A percentile compares a stretch with the other conserved stretches of the same genome.
These are phyloP conservation scores for Sapria himalayana DNA, from an alignment of 345 rosid species.

Conservation along the genomic window DNA sequence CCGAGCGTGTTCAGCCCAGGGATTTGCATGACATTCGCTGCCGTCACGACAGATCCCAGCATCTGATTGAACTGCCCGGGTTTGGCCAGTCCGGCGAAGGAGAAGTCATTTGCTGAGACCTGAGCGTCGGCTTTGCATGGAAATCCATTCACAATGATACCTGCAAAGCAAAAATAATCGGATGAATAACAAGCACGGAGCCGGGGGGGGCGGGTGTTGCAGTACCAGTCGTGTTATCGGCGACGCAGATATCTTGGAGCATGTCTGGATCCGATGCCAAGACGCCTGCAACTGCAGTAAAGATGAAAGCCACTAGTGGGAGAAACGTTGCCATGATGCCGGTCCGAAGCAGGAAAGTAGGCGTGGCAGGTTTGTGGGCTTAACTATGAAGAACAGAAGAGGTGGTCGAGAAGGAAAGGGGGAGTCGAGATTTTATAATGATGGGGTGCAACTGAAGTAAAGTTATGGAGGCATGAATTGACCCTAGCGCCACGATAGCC, in stretches of 20 bases:
- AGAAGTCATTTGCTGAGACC: slow-evolving; percentile 32
- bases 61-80: slow-evolving; percentile 26
- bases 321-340: too few species aligned
- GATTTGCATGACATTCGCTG: slow-evolving; percentile 34
- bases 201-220: neutral
- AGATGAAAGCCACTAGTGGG: too few species aligned
- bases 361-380: too few species aligned
- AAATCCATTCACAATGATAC: slow-evolving; percentile 36
- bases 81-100: slow-evolving; percentile 31
- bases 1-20: slow-evolving; percentile 54
- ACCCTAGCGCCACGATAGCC: too few species aligned
- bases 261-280: slow-evolving; percentile 35
- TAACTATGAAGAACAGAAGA: too few species aligned
- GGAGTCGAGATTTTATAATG: too few species aligned
- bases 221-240: slow-evolving; percentile 18
- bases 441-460: too few species aligned
- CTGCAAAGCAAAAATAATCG: slow-evolving; percentile 9
- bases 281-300: slow-evolving; percentile 9
- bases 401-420: too few species aligned
- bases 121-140: slow-evolving; percentile 30
- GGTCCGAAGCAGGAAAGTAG: too few species aligned
- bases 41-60: slow-evolving; percentile 29
- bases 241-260: slow-evolving; percentile 59
- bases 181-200: neutral
- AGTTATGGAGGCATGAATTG: too few species aligned